Evolutionary conservation across 1,139 yeast species (phyloP), one percentile per base, ranked within the genome.

Genomic region (Saccharomyces hybrid): DNA sequence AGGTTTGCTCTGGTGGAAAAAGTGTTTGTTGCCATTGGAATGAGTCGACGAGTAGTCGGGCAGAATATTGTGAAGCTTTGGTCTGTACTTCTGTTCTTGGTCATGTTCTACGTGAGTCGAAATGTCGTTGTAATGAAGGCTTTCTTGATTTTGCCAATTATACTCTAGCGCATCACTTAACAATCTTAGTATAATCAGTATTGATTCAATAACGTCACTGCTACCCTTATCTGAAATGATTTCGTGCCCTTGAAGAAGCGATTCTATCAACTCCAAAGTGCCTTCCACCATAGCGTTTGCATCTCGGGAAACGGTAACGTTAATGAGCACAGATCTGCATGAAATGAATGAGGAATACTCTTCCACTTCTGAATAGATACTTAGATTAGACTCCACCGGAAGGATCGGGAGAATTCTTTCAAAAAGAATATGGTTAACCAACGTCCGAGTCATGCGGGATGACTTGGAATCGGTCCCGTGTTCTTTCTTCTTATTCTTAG

Each of bases 111-210:
- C 32, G 34, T 50, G 46, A 26, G 52, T 26, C n/a, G 46, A 41
- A 44, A 50, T 50, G 47, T 51, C 53, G 8, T 28, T 44, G 16
- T 46, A 32, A n/a, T 50, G 44, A 11, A 28, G 23, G 16, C 48
- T 46, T 46, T 46, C 32, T 7, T 16, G 48, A 5, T 25, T 46
- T 47, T 63, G 64, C 71, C 70, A 68, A 50, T 58, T 60, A 44
- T 60, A 60, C 54, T 68, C 70, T 54, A 63, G 52, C 6, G 57
- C 57, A 55, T 66, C 70, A 52, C 67, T 64, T n/a, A 68, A 50
- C 46, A 68, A 54, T 46, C 71, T 54, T 32, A 63, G 29, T 28
- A 67, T 48, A 8, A 66, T 63, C 42, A 66, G 49, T 2, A 65
- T 61, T 11, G 67, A 60, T 57, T 66, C 64, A n/a, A 58, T 54